phyloP scores from a whole-genome alignment of 2,329 filamentous ascomycete species.

The Arthrobotrys sphaeroides region DNA sequence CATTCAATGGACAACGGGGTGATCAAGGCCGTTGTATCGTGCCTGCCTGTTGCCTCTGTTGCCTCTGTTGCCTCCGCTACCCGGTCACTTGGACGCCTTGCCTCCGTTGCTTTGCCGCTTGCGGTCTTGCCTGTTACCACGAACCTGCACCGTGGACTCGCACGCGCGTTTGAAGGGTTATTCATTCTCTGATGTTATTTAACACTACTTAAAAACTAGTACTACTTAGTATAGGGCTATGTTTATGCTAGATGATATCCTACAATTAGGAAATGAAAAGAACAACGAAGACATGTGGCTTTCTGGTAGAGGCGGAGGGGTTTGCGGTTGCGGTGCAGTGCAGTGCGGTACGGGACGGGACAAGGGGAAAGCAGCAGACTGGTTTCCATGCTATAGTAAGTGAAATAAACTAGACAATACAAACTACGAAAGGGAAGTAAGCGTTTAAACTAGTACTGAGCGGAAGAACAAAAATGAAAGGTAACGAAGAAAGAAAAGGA shows the following conservation, averaged over 20 bases:
- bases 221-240: slow-evolving; percentile 14
- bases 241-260: slow-evolving; percentile 45
- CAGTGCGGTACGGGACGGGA: slow-evolving; percentile 61
- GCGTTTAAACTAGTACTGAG: slow-evolving; percentile 57
- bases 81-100: too few species aligned
- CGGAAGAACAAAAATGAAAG: slow-evolving; percentile 59
- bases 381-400: slow-evolving; percentile 55
- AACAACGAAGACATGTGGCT: slow-evolving; percentile 45
- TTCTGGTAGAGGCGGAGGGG: slow-evolving; percentile 57
- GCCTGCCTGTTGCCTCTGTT: too few species aligned
- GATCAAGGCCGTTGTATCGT: not conserved
- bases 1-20: not conserved
- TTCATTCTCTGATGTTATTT: slow-evolving; percentile 13
- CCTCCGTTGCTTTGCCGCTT: too few species aligned
- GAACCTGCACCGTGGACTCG: not conserved
- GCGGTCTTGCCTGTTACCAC: too few species aligned
- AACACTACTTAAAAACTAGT: slow-evolving; percentile 18
- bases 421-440: slow-evolving; percentile 30
- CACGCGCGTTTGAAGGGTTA: not conserved
- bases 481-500: slow-evolving; percentile 55
- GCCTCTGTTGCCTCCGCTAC: too few species aligned
- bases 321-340: too few species aligned
- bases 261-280: slow-evolving; percentile 54
- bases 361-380: slow-evolving; percentile 60
- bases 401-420: slow-evolving; percentile 29